These are phyloP conservation scores for Phycomyces nitens DNA, from an alignment of 192 early-diverging fungal species.

Conservation along the genomic window DNA sequence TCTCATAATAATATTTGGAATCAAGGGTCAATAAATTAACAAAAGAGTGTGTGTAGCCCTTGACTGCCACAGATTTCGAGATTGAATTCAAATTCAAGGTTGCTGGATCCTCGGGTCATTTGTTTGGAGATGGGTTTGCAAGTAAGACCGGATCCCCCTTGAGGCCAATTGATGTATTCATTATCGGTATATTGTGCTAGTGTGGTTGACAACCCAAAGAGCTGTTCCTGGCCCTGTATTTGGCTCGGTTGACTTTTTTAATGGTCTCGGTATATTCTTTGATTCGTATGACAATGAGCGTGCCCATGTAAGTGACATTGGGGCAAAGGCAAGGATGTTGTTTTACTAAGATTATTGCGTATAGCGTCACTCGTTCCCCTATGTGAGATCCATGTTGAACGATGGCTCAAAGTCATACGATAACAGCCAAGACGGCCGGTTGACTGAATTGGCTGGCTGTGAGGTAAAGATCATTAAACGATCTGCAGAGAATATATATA, in stretches of 20 bases:
- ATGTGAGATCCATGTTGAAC: slow-evolving; percentile 89
- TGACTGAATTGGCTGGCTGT: slow-evolving; percentile 60
- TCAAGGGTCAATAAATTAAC: background rate
- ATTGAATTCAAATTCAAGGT: slow-evolving; percentile 94
- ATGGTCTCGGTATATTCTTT: slow-evolving; percentile 92
- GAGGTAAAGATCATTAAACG: slow-evolving; percentile 25
- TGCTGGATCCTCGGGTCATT: slow-evolving; percentile 61
- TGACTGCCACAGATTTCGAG: slow-evolving; percentile 65
- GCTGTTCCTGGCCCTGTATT: slow-evolving; percentile 77
- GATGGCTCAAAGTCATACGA: slow-evolving; percentile 88
- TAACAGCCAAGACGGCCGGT: slow-evolving; percentile 75
- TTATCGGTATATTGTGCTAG: slow-evolving; percentile 5
- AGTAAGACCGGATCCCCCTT: slow-evolving; percentile 17
- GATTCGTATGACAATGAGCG: slow-evolving; percentile 91
- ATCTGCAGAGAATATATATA: background rate
- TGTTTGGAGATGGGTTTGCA: slow-evolving; percentile 97
- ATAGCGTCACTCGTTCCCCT: slow-evolving; percentile 71
- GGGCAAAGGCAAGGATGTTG: too few relatives aligned
- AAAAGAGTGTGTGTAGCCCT: slow-evolving; percentile 45
- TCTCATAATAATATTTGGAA: background rate
- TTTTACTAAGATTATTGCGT: too few relatives aligned
- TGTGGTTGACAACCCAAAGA: slow-evolving; percentile 86
- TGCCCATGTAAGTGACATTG: slow-evolving; percentile 45
- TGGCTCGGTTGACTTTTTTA: slow-evolving; percentile 82
- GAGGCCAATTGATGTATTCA: background rate